Evolutionary conservation across 2,329 filamentous ascomycete species (phyloP).

Genomic region (Ceratocystiopsis sp.): DNA sequence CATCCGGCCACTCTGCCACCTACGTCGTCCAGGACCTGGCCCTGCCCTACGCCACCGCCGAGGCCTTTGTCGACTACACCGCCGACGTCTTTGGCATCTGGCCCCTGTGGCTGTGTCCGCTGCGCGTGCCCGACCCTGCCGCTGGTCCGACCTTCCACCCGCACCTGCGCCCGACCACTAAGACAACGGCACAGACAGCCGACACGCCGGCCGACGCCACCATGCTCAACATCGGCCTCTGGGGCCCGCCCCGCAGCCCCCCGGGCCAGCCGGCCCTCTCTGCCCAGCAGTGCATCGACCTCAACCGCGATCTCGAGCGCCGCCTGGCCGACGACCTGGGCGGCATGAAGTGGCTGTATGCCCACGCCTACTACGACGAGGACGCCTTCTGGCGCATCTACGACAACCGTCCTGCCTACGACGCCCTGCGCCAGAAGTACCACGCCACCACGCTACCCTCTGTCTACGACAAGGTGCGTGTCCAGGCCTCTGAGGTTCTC

Average conservation of each 20-base stretch:
- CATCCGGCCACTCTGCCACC: slow-evolving; percentile 43
- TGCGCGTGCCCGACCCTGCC: slow-evolving; percentile 24
- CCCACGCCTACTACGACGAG: slow-evolving; percentile 68
- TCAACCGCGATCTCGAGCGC: slow-evolving; percentile 55
- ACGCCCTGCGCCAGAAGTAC: slow-evolving; percentile 45
- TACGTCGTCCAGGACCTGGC: slow-evolving; percentile 54
- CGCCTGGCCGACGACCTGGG: slow-evolving; percentile 47
- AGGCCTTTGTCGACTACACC: slow-evolving; percentile 38
- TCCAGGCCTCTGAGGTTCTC: background rate
- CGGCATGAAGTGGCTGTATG: slow-evolving; percentile 78
- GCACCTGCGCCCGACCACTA: slow-evolving; percentile 12
- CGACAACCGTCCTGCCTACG: slow-evolving; percentile 32
- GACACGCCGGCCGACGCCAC: slow-evolving; percentile 10
- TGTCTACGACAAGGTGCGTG: slow-evolving; percentile 53
- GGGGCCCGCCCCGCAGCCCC: slow-evolving; percentile 40
- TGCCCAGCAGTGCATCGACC: slow-evolving; percentile 38
- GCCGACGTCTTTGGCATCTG: slow-evolving; percentile 33
- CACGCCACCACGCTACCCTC: slow-evolving; percentile 42
- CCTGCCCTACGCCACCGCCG: slow-evolving; percentile 34
- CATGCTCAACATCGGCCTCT: slow-evolving; percentile 54
- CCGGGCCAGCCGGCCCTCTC: too few relatives aligned
- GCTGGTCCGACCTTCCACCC: slow-evolving; percentile 37
- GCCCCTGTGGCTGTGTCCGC: slow-evolving; percentile 43
- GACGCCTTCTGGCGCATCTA: slow-evolving; percentile 53
- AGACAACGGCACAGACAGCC: background rate